Evolutionary conservation across 441 rosid genomes (phyloP), one percentile per base, ranked within the genome.

Genomic region (Pelargonium cotyledonis): DNA sequence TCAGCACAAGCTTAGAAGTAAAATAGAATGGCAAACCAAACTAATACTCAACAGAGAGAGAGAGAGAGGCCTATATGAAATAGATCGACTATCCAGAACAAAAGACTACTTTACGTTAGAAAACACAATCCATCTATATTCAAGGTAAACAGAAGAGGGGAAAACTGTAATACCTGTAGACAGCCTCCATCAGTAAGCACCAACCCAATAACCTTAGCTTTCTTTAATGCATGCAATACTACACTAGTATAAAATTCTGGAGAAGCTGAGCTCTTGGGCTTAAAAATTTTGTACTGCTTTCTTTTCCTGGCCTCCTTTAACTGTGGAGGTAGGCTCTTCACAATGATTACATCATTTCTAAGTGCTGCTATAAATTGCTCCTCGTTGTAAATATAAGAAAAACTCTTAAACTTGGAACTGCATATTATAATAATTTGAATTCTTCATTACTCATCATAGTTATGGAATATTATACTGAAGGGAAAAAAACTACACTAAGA

Each of bases 181-280:
- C 74, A 71, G 65, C 74, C 74, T 65, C 74, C 74, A 57, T 65
- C 74, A 7, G 69, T 71, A 19, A 71, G 65, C 69, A 71, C 69
- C 21, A 71, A 55, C 19, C 57, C 74, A 1, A 71, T 1, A 16
- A n/a, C 68, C 69, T 65, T 71, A 16, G 69, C 63, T 55, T 71
- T 65, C 53, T 65, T 71, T 71, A 71, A 65, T 58, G 53, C 57
- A 0, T 31, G 69, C 53, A 71, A 57, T 26, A 71, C 58, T 21
- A 65, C 68, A 64, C 23, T 41, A 65, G 44, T 44, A 53, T 71
- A 71, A 29, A 65, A 71, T 26, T 31, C 65, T n/a, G 74, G 69
- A 35, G 69, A 35, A 65, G 74, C 66, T 65, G 55, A 47, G 38
- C 46, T 29, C 43, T 53, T 71, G 65, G 74, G 74, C 65, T 65